Evolutionary conservation across 2,329 filamentous ascomycete species (phyloP), one percentile per base, ranked within the genome.

Genomic region (Blastomyces gilchristii): DNA sequence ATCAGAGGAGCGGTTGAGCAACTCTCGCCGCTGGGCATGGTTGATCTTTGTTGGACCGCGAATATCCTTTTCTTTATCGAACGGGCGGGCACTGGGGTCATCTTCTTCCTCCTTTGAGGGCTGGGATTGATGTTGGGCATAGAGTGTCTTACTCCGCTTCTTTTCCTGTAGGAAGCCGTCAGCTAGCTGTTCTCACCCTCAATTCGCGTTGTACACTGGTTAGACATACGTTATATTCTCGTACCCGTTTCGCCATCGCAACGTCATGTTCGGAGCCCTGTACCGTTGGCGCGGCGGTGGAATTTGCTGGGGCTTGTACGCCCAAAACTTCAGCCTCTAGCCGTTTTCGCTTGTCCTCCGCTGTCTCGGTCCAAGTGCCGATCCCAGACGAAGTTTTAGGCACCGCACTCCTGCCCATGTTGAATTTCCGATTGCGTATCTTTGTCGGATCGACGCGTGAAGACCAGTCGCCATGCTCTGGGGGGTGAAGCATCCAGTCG

Each of bases 51-150:
- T 84, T 9, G 87, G 87, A 2, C 90, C 78, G 49, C 85, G 88
- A 85, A 97, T 96, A 74, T 97, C 94, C 78, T 97, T 97, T 74
- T 97, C 90, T 66, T 86, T 83, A 77, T 97, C 91, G 76, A 97
- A 97, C 0, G 85, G 88, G 65, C 93, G 82, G 75, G 89, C 88
- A 74, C 91, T 96, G 0, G 94, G 93, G 72, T 97, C 92, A 75
- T 97, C 93, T 28, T 94, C 90, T 66, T 90, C 85, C 66, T 87
- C 85, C 82, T 86, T 71, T 78, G 81, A 2, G 82, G 43, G 28
- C 22, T 58, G 62, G 9, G 57, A 49, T 43, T 67, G 63, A 34
- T 68, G 66, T 37, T 68, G 62, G 14, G 62, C 41, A 39, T 68
- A 68, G 4, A 68, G 53, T 60, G 66, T 64, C 41, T 64, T 65